A percentile compares a stretch with the other conserved stretches of the same genome.
Conservation (phyloP, 2,329 filamentous ascomycete genomes). For the Achaetomium macrosporum region DNA sequence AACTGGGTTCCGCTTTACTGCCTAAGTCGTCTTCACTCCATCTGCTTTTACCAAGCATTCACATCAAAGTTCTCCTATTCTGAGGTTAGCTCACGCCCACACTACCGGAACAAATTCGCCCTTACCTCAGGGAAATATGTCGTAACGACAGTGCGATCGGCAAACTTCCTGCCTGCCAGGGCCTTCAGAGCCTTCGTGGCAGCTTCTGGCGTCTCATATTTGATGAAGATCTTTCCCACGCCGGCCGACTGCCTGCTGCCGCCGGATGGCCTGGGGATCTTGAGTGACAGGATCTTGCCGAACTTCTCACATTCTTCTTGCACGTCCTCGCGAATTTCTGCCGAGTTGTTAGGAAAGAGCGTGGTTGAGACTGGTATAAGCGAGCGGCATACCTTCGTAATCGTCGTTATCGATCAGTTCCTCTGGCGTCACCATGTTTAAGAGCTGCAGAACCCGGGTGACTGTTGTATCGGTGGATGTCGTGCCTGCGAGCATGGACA, state of each 20-base stretch:
- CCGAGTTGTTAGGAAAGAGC: neutral
- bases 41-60: slow-evolving; percentile 63
- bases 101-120: neutral
- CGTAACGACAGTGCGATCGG: slow-evolving; percentile 90
- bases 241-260: slow-evolving; percentile 79
- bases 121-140: slow-evolving; percentile 90
- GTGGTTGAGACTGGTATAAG: neutral
- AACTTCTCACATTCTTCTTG: slow-evolving; percentile 90
- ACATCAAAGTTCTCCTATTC: slow-evolving; percentile 90
- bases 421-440: slow-evolving; percentile 98
- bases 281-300: slow-evolving; percentile 77
- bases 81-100: slow-evolving; percentile 28
- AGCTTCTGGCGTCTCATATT: slow-evolving; percentile 72
- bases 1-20: neutral
- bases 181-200: slow-evolving; percentile 80
- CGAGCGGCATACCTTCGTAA: slow-evolving; percentile 67
- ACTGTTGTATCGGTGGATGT: slow-evolving; percentile 72
- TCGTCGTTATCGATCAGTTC: slow-evolving; percentile 92
- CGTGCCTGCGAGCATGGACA: slow-evolving; percentile 94
- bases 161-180: slow-evolving; percentile 93
- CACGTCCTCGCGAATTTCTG: slow-evolving; percentile 96
- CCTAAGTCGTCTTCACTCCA: neutral
- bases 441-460: slow-evolving; percentile 78
- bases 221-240: slow-evolving; percentile 97
- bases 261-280: slow-evolving; percentile 81